Percentiles rank a stretch among this genome's conserved stretches.
Evolutionary conservation across 352 stramenopile genomes (phyloP).

Genomic region (Pythium utonaiense): DNA sequence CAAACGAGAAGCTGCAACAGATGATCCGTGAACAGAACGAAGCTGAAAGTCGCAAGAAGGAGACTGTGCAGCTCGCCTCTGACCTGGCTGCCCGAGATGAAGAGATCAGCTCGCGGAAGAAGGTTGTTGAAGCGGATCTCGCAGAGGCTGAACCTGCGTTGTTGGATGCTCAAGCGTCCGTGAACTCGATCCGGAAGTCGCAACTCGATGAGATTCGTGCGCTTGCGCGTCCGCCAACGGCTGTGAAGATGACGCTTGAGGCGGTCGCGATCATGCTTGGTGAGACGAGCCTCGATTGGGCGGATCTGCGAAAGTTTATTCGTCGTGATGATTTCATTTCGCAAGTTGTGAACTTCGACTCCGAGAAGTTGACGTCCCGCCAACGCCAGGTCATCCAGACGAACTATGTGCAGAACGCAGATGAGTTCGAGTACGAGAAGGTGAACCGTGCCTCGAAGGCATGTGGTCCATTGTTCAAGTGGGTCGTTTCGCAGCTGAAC

Average conservation of each 20-base stretch:
- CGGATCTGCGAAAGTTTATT: constrained; percentile 97
- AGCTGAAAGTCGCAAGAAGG: constrained; percentile 95
- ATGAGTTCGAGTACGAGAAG: constrained; percentile 90
- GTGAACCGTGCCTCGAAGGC: constrained; percentile 94
- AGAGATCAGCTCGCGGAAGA: constrained; percentile 93
- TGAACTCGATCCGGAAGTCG: constrained; percentile 98
- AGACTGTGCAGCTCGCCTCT: constrained; percentile 93
- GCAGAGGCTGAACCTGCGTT: constrained; percentile 97
- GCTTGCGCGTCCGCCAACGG: constrained; percentile 92
- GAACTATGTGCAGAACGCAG: constrained; percentile 93
- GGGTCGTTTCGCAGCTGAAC: constrained; percentile 97
- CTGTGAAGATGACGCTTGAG: constrained; percentile 97
- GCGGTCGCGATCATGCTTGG: constrained; percentile 98
- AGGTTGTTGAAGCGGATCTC: constrained; percentile 95
- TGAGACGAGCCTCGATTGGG: constrained; percentile 95
- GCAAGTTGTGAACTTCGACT: constrained; percentile 99
- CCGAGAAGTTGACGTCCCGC: constrained; percentile 93
- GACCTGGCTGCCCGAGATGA: constrained; percentile 95
- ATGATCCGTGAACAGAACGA: constrained; percentile 99
- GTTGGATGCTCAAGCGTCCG: constrained; percentile 93
- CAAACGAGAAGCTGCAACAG: constrained; percentile 98
- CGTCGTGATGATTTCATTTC: constrained; percentile 98
- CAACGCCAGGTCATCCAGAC: constrained; percentile 94
- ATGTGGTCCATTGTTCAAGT: constrained; percentile 99
- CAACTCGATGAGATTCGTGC: constrained; percentile 99